Conservation (phyloP, 495 filamentous ascomycete species). For the Penicillium pulvis region DNA sequence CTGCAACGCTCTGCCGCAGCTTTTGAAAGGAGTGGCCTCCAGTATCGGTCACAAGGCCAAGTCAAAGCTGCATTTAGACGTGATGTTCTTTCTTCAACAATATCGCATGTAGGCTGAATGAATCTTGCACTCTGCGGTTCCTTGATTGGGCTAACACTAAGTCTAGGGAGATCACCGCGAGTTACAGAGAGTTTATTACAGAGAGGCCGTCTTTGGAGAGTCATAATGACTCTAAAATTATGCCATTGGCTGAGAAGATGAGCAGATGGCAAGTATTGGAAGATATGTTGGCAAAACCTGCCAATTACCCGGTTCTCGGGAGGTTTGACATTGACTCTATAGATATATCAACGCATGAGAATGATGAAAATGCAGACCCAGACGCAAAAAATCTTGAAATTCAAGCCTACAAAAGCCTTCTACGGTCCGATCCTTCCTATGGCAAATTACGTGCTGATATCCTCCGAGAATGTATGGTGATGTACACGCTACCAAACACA, state of each 20-base stretch:
- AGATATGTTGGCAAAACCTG: no score
- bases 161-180: neutral
- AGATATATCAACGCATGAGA: no score
- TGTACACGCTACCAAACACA: neutral
- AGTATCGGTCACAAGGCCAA: neutral
- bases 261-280: neutral
- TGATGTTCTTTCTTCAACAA: neutral
- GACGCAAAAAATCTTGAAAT: no score
- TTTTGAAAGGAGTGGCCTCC: neutral
- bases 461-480: neutral
- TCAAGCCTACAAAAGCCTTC: neutral
- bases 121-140: no score
- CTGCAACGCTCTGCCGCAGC: neutral
- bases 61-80: neutral
- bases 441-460: no score
- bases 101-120: neutral
- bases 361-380: no score
- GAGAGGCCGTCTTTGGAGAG: neutral
- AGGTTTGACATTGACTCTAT: no score
- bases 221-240: neutral
- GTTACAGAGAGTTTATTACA: neutral
- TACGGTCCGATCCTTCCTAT: neutral
- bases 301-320: no score
- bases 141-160: neutral
- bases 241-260: neutral